Percentiles rank a stretch among this genome's conserved stretches.
These are phyloP conservation scores for Saccharomycopsis phalli DNA, from an alignment of 1,139 yeast species.

Conservation along the genomic window DNA sequence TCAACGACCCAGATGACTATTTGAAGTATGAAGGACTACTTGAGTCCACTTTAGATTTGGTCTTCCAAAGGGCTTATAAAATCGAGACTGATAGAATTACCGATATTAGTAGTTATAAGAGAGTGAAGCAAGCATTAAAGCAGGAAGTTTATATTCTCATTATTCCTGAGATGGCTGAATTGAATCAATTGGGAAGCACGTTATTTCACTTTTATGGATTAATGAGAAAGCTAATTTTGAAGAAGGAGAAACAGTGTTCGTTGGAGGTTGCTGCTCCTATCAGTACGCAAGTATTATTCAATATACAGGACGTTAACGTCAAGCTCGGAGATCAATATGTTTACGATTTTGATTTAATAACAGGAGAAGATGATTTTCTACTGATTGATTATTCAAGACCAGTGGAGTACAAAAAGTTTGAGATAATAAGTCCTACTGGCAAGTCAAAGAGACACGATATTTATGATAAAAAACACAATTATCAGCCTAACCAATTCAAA, in stretches of 20 bases:
- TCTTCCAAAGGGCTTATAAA: neutral
- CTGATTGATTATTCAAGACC: neutral
- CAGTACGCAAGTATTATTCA: conserved; percentile 17
- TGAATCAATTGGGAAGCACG: conserved; percentile 10
- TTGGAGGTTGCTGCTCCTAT: conserved; percentile 6
- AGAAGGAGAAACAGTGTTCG: neutral
- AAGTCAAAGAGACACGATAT: neutral
- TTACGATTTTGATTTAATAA: neutral
- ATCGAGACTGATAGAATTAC: too few species aligned
- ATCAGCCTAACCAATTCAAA: conserved; percentile 23
- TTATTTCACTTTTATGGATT: conserved; percentile 14
- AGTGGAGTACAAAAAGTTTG: neutral
- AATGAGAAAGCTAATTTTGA: conserved; percentile 11
- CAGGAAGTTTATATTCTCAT: conserved; percentile 3
- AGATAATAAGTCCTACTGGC: neutral
- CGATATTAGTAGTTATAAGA: too few species aligned
- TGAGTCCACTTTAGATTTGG: neutral
- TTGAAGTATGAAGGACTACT: conserved; percentile 1
- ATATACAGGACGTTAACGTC: conserved; percentile 1
- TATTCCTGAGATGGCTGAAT: conserved; percentile 4
- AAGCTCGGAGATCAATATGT: neutral
- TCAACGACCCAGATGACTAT: conserved; percentile 3
- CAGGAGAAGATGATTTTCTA: conserved; percentile 1
- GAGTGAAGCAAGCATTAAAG: too few species aligned
- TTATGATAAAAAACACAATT: neutral